Evolutionary conservation across 345 rosid species (phyloP).

Genomic region (Citrus sp.): DNA sequence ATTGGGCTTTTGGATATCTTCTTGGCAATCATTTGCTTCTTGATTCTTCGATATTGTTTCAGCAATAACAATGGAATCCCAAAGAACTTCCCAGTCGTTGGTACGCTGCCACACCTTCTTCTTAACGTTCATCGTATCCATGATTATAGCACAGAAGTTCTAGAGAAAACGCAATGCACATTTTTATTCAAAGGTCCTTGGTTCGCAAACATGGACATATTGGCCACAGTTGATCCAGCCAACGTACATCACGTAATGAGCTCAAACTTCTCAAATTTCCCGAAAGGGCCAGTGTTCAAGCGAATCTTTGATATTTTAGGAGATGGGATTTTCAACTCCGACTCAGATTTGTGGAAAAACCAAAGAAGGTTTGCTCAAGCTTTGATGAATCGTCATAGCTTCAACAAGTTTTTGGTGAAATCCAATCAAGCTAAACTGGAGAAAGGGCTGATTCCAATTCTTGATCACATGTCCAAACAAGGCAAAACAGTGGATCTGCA

Average conservation of each 20-base stretch:
- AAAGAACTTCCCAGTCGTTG: slow-evolving; percentile 48
- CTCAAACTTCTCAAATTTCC: slow-evolving; percentile 50
- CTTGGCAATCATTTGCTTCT: background rate
- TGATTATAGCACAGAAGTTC: slow-evolving; percentile 27
- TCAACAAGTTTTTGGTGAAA: slow-evolving; percentile 25
- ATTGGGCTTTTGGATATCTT: background rate
- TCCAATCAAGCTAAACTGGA: slow-evolving; percentile 20
- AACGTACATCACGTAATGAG: slow-evolving; percentile 57
- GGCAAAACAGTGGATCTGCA: slow-evolving; percentile 29
- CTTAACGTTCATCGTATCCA: slow-evolving; percentile 28
- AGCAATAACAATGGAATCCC: background rate
- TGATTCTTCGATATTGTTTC: background rate
- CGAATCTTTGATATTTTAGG: slow-evolving; percentile 50
- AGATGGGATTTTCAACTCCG: slow-evolving; percentile 40
- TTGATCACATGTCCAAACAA: slow-evolving; percentile 25
- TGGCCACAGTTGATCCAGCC: slow-evolving; percentile 48
- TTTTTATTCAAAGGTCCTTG: slow-evolving; percentile 38
- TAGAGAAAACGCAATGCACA: slow-evolving; percentile 22
- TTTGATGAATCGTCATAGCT: slow-evolving; percentile 20
- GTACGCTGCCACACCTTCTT: slow-evolving; percentile 50
- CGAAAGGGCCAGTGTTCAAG: slow-evolving; percentile 54
- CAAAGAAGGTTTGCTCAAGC: slow-evolving; percentile 28
- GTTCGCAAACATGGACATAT: slow-evolving; percentile 29
- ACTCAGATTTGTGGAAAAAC: slow-evolving; percentile 30
- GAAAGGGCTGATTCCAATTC: slow-evolving; percentile 33